Percentiles rank a stretch among this genome's conserved stretches.
Evolutionary conservation across 129 eudicot species (phyloP).

Genomic region (Tagetes patula): DNA sequence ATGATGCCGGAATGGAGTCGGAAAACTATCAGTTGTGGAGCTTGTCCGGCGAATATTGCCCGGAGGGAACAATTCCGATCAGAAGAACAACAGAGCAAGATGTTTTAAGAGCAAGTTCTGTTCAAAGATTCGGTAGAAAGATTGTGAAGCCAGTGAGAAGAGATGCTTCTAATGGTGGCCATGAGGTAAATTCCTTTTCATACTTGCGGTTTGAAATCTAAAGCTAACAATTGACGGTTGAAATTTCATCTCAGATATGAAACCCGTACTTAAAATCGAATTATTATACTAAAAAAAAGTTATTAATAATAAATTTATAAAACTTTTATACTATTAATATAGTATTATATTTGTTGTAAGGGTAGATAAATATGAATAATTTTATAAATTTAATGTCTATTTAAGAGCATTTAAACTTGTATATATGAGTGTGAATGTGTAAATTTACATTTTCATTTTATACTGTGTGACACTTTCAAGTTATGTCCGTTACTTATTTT

Average conservation of each 20-base stretch:
- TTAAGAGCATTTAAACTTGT: not conserved
- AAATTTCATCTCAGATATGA: no score
- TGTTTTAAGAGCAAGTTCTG: conserved; percentile 59
- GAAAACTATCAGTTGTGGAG: conserved; percentile 75
- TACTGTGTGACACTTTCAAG: no score
- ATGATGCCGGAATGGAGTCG: conserved; percentile 29
- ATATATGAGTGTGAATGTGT: not conserved
- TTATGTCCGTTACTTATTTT: no score
- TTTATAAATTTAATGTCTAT: not conserved
- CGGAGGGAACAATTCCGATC: conserved; percentile 80
- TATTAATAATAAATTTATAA: no score
- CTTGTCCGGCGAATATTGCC: conserved; percentile 65
- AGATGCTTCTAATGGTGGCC: conserved; percentile 70
- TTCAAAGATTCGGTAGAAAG: conserved; percentile 67
- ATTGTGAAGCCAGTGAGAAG: conserved; percentile 49
- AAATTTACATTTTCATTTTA: no score
- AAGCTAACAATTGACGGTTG: no score
- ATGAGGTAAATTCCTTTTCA: conserved; percentile 54
- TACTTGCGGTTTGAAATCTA: no score
- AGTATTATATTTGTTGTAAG: no score
- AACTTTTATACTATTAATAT: no score
- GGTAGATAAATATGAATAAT: not conserved
- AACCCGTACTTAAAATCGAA: no score
- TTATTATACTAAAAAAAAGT: no score
- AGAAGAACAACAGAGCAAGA: conserved; percentile 88